Percentiles rank a stretch among this genome's conserved stretches.
These are phyloP conservation scores for Fusarium phyllophilum DNA, from an alignment of 2,329 filamentous ascomycete species.

Conservation along the genomic window DNA sequence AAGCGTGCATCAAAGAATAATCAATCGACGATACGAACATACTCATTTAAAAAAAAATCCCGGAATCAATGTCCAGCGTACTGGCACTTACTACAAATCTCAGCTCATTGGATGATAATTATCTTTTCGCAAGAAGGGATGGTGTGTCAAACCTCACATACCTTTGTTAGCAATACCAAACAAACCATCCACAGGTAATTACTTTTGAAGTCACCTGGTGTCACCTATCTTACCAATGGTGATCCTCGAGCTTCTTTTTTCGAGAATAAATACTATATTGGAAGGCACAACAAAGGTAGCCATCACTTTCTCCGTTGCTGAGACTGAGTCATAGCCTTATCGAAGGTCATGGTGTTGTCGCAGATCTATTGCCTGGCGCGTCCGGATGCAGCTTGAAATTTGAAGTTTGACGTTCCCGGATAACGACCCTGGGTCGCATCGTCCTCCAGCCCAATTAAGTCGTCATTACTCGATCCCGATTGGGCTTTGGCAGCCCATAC, in stretches of 20 bases:
- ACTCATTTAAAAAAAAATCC: background rate
- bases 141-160: background rate
- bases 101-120: background rate
- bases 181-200: background rate
- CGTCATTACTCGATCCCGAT: constrained; percentile 22
- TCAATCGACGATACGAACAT: background rate
- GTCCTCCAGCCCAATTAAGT: constrained; percentile 11
- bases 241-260: background rate
- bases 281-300: background rate
- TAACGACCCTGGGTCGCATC: constrained; percentile 3
- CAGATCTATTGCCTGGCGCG: background rate
- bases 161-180: background rate
- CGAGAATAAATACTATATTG: background rate
- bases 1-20: background rate
- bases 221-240: background rate
- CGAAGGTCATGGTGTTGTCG: background rate
- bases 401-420: constrained; percentile 16
- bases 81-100: background rate
- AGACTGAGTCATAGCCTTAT: background rate
- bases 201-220: background rate
- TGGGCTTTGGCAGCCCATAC: constrained; percentile 8
- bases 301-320: background rate
- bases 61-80: background rate
- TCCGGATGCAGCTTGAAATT: background rate
- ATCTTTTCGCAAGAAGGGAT: background rate